phyloP scores from a whole-genome alignment of 2,329 filamentous ascomycete species.

The Phoma sp. region DNA sequence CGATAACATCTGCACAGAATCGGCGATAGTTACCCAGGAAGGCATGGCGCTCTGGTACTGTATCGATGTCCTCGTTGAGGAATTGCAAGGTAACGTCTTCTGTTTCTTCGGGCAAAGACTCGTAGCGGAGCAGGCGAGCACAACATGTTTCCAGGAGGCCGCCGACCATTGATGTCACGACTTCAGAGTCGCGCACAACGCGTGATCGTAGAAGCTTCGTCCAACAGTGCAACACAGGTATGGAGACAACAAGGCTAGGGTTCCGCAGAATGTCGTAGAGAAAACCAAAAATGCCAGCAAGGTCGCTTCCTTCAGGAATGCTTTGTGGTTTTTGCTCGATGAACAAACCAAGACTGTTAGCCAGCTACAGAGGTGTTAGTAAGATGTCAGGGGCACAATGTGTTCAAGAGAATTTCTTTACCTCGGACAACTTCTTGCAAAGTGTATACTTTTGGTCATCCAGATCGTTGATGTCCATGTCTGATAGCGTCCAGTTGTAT shows the following conservation, averaged over 20 bases:
- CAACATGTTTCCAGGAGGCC: slow-evolving; percentile 83
- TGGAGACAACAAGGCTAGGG: slow-evolving; percentile 89
- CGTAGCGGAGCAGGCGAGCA: slow-evolving; percentile 83
- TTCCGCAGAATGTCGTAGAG: slow-evolving; percentile 80
- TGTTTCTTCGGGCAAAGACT: slow-evolving; percentile 81
- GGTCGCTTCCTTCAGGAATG: slow-evolving; percentile 69
- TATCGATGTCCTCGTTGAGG: slow-evolving; percentile 92
- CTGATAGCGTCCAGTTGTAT: slow-evolving; percentile 80
- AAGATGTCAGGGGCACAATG: slow-evolving; percentile 10
- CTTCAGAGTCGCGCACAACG: slow-evolving; percentile 70
- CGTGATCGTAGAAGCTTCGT: slow-evolving; percentile 78
- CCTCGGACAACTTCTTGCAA: slow-evolving; percentile 92
- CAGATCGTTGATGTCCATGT: slow-evolving; percentile 79
- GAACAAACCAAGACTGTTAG: slow-evolving; percentile 84
- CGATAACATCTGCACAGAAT: slow-evolving; percentile 87
- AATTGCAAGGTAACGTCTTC: slow-evolving; percentile 81
- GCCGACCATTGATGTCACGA: slow-evolving; percentile 68
- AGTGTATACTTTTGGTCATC: slow-evolving; percentile 92
- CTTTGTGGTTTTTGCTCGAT: slow-evolving; percentile 77
- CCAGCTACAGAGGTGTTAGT: slow-evolving; percentile 62
- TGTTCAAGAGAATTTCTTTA: slow-evolving; percentile 48
- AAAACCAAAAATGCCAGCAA: slow-evolving; percentile 78
- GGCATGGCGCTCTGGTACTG: slow-evolving; percentile 88
- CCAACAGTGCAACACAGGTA: slow-evolving; percentile 90
- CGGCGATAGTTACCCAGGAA: slow-evolving; percentile 95